Conservation (phyloP, 352 stramenopile species). For the Globisporangium cylindrosporum region DNA sequence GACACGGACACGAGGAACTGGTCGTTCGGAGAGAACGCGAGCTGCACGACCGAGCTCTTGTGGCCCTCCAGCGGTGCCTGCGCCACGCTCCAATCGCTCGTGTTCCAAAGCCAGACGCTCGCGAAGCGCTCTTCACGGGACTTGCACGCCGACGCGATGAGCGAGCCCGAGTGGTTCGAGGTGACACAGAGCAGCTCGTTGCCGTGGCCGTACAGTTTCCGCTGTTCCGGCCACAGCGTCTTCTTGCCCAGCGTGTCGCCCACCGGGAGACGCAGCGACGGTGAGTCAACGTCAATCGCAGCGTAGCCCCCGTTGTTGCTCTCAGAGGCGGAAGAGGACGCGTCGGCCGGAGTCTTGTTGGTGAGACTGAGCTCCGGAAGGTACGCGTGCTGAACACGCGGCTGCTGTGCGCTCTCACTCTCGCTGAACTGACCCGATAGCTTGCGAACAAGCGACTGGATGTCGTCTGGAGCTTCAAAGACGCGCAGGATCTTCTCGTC, state of each 20-base stretch:
- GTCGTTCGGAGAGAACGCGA: conserved; percentile 70
- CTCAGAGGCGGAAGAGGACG: not conserved
- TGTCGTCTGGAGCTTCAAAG: conserved; percentile 58
- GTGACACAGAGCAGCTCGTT: conserved; percentile 76
- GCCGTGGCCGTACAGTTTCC: conserved; percentile 78
- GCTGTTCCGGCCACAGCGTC: conserved; percentile 72
- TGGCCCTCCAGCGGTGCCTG: conserved; percentile 54
- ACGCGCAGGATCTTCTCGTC: conserved; percentile 84
- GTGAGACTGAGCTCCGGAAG: conserved; percentile 74
- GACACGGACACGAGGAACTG: conserved; percentile 63
- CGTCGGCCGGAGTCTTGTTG: conserved; percentile 45
- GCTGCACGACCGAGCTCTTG: conserved; percentile 77
- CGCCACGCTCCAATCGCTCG: conserved; percentile 43
- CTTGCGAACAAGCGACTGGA: conserved; percentile 30
- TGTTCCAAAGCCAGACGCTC: conserved; percentile 65
- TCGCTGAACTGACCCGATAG: conserved; percentile 17
- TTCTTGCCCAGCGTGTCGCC: conserved; percentile 59
- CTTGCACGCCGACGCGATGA: conserved; percentile 73
- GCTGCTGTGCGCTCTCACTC: not conserved
- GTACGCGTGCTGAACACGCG: conserved; percentile 53
- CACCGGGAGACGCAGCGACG: conserved; percentile 38
- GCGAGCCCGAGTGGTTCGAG: conserved; percentile 44
- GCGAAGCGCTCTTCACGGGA: conserved; percentile 68
- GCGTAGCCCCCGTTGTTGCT: conserved; percentile 24
- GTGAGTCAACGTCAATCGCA: conserved; percentile 10